phyloP scores from a whole-genome alignment of 2,329 filamentous ascomycete genomes.

The Xylariaceae sp. region DNA sequence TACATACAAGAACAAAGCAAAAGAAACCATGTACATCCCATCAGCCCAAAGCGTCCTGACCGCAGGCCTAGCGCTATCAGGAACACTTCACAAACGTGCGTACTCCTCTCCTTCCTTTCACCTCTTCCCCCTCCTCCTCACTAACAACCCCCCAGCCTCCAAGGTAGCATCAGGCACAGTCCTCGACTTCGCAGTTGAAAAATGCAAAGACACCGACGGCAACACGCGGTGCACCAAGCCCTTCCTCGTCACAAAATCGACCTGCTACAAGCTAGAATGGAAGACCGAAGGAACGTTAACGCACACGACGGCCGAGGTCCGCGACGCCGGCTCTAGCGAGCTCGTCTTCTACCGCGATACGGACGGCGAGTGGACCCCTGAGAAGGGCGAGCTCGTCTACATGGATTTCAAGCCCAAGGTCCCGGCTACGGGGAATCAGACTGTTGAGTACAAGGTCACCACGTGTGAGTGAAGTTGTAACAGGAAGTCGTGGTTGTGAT shows the following conservation, averaged over 20 bases:
- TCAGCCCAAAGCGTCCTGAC: slow-evolving; percentile 39
- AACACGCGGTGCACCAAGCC: slow-evolving; percentile 49
- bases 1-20: background rate
- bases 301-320: slow-evolving; percentile 43
- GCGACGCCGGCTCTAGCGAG: slow-evolving; percentile 45
- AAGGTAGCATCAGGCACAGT: slow-evolving; percentile 45
- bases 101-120: background rate
- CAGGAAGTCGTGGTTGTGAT: too few species aligned
- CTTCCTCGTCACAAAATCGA: slow-evolving; percentile 47
- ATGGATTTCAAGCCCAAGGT: slow-evolving; percentile 56
- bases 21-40: slow-evolving; percentile 39
- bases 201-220: slow-evolving; percentile 49
- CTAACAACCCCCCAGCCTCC: slow-evolving; percentile 24
- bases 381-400: slow-evolving; percentile 54
- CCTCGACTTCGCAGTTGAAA: slow-evolving; percentile 51
- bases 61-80: slow-evolving; percentile 38
- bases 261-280: slow-evolving; percentile 52
- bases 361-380: slow-evolving; percentile 52
- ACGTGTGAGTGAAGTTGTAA: slow-evolving; percentile 45
- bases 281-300: slow-evolving; percentile 48
- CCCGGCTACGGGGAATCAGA: slow-evolving; percentile 51
- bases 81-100: slow-evolving; percentile 34
- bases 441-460: slow-evolving; percentile 51
- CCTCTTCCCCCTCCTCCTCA: background rate
- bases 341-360: slow-evolving; percentile 54